Evolutionary conservation across 2,329 filamentous ascomycete species (phyloP).

Genomic region (Pestalotiopsis sp.): DNA sequence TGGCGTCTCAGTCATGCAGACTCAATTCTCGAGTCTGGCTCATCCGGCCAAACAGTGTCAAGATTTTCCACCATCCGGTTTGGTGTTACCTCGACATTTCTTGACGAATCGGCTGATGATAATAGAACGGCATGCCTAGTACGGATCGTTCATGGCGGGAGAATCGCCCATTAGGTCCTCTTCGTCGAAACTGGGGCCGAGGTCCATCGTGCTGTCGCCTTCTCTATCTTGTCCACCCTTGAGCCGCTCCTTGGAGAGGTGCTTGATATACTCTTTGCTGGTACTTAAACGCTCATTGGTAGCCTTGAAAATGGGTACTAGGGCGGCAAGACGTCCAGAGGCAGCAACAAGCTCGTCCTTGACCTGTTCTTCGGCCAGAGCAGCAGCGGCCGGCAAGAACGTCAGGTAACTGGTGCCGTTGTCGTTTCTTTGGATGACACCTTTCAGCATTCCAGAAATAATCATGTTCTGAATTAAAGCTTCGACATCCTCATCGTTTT

Average conservation of each 20-base stretch:
- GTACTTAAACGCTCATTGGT: constrained; percentile 56
- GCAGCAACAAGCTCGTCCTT: constrained; percentile 46
- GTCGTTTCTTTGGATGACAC: constrained; percentile 49
- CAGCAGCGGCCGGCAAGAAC: constrained; percentile 47
- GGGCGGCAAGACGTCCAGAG: constrained; percentile 43
- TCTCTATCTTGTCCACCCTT: constrained; percentile 45
- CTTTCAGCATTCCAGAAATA: constrained; percentile 52
- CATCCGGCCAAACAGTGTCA: too few relatives aligned
- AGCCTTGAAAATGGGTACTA: constrained; percentile 51
- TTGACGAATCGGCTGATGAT: background rate
- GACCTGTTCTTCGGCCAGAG: constrained; percentile 54
- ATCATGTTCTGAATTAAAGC: constrained; percentile 59
- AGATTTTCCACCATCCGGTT: too few relatives aligned
- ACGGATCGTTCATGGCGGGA: constrained; percentile 1
- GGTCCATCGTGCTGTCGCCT: constrained; percentile 36
- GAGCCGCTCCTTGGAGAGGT: constrained; percentile 48
- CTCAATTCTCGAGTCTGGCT: too few relatives aligned
- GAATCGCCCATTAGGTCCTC: constrained; percentile 62
- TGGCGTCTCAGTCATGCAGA: too few relatives aligned
- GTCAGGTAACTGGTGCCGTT: constrained; percentile 50
- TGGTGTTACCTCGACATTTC: too few relatives aligned
- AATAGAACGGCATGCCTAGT: background rate
- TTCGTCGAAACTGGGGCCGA: constrained; percentile 56
- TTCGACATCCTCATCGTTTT: constrained; percentile 45
- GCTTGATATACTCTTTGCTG: constrained; percentile 59